phyloP scores from a whole-genome alignment of 2,329 filamentous ascomycete species.

The Colletotrichum brevisporum region DNA sequence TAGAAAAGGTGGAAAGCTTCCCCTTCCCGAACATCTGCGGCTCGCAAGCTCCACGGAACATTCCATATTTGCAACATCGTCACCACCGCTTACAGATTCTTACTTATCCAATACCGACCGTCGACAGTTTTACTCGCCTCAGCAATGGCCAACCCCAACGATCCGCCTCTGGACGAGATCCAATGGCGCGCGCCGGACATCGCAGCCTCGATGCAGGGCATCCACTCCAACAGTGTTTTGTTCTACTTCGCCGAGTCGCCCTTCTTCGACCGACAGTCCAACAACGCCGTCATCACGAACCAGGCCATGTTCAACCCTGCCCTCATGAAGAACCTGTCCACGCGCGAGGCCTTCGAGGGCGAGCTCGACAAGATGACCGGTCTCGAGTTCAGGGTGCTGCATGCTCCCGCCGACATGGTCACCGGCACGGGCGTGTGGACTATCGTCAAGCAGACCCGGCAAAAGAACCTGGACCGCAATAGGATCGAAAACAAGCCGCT shows the following conservation, averaged over 20 bases:
- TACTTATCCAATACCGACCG: background rate
- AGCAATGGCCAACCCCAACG: conserved; percentile 61
- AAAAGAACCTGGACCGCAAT: conserved; percentile 67
- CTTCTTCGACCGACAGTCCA: conserved; percentile 77
- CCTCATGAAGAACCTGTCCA: conserved; percentile 71
- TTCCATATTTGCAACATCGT: conserved; percentile 9
- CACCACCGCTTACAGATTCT: background rate
- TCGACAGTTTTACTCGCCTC: background rate
- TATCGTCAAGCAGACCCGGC: conserved; percentile 76
- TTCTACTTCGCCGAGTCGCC: conserved; percentile 78
- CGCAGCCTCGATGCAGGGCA: conserved; percentile 66
- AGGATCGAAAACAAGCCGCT: conserved; percentile 71
- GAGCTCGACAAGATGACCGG: conserved; percentile 75
- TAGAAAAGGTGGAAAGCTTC: conserved; percentile 31
- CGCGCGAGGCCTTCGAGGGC: conserved; percentile 74
- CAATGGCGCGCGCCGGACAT: conserved; percentile 72
- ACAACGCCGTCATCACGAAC: conserved; percentile 74
- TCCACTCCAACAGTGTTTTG: conserved; percentile 76
- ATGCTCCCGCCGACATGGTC: conserved; percentile 74
- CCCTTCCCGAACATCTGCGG: conserved; percentile 21
- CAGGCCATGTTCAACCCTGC: conserved; percentile 74
- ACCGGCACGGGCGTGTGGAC: conserved; percentile 79
- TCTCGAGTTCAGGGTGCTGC: conserved; percentile 76
- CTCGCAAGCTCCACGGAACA: conserved; percentile 22
- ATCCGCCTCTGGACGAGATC: conserved; percentile 75